These are phyloP conservation scores for Aphanomyces euteiches DNA, from an alignment of 352 stramenopile genomes.

Conservation along the genomic window DNA sequence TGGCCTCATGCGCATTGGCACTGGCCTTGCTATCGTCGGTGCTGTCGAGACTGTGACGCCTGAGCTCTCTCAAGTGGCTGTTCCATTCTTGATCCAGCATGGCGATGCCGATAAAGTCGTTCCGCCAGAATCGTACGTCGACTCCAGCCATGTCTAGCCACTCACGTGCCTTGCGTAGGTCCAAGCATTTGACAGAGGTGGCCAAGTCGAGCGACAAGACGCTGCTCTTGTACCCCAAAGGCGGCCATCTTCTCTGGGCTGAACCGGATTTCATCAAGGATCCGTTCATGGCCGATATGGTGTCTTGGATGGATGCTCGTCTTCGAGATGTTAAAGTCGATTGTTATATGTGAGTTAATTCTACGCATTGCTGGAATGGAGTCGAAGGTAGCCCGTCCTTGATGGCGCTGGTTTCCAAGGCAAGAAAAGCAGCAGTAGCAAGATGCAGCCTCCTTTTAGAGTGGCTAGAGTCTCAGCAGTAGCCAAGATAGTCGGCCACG, in stretches of 20 bases:
- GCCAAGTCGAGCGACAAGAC: conserved; percentile 1
- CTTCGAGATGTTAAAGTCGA: neutral
- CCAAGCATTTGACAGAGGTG: neutral
- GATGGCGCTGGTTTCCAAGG: conserved; percentile 6
- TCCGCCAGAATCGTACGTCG: neutral
- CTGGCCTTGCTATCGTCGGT: conserved; percentile 61
- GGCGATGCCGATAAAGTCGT: conserved; percentile 52
- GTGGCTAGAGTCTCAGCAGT: neutral
- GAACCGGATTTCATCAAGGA: neutral
- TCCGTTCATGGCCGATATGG: conserved; percentile 3
- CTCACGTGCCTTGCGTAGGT: neutral
- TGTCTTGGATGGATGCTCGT: conserved; percentile 10
- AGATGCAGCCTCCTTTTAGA: neutral
- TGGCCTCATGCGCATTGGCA: conserved; percentile 67
- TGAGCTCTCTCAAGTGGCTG: conserved; percentile 55
- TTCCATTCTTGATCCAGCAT: conserved; percentile 71
- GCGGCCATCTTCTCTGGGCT: neutral
- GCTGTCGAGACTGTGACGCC: conserved; percentile 51
- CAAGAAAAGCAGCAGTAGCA: neutral
- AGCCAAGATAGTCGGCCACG: neutral
- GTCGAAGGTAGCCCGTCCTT: conserved; percentile 3
- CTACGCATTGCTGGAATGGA: conserved; percentile 3
- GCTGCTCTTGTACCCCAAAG: neutral
- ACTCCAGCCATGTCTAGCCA: neutral
- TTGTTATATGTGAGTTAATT: neutral